phyloP scores from a whole-genome alignment of 169 alveolate genomes.

The Plasmodium inui region DNA sequence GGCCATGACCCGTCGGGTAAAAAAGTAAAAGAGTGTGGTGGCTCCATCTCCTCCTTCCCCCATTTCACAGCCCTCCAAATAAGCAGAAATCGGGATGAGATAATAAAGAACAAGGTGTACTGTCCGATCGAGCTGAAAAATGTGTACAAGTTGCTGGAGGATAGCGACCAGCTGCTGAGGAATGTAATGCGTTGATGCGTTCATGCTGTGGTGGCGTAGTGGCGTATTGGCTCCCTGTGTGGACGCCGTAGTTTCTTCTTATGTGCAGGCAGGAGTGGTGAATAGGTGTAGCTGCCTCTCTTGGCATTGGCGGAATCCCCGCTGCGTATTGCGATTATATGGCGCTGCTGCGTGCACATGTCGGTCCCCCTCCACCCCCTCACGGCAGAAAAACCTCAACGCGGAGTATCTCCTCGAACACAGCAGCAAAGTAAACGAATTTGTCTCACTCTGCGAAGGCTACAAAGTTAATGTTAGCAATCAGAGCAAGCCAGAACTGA shows the following conservation, averaged over 20 bases:
- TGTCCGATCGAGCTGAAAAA: conserved; percentile 64
- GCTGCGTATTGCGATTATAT: background rate
- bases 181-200: background rate
- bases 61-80: conserved; percentile 37
- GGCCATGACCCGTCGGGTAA: background rate
- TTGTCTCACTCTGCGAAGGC: conserved; percentile 4
- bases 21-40: background rate
- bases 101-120: conserved; percentile 63
- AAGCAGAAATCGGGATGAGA: conserved; percentile 52
- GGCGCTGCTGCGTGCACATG: background rate
- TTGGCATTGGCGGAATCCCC: too few species aligned
- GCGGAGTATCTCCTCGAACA: background rate
- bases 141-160: conserved; percentile 51
- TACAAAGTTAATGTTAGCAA: conserved; percentile 24
- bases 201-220: background rate
- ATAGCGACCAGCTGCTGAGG: conserved; percentile 31
- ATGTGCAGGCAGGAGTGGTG: too few species aligned
- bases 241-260: too few species aligned
- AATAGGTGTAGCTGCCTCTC: too few species aligned
- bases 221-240: too few species aligned
- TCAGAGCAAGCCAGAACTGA: conserved; percentile 33
- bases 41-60: background rate
- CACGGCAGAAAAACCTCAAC: background rate
- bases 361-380: background rate
- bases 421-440: conserved; percentile 20